Base-by-base conservation (phyloP, 2,329 filamentous ascomycete species). In the Fusarium secorum region DNA sequence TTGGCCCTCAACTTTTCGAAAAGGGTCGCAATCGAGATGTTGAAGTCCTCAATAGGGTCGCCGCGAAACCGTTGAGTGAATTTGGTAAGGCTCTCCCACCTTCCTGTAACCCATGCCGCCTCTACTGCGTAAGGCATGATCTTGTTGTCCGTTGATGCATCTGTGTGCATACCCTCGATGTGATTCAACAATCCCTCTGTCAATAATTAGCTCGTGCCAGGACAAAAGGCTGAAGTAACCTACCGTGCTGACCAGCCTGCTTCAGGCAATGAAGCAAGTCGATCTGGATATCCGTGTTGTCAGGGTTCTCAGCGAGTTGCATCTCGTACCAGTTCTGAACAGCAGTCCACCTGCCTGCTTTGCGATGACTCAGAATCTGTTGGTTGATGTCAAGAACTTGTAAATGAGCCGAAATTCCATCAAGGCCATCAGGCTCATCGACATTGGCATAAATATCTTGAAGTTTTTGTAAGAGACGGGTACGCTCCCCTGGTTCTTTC, bases 321-420 rank as follows among this genome's bases (percentile, higher is more conserved):
- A 97, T 90, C 78, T 99, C 95, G 79, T 98, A 98, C 96, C 97
- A 99, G 70, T 93, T 97, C 81, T 98, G 96, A 28, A 95, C 96
- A 55, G 95, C 93, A 20, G 93, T 91, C 95, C 96, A 99, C 68
- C 95, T 87, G 7, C 96, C 96, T 24, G 95, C 93, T 79, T 97
- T 98, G 62, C 93, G 90, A 81, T 99, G 94, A 75, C 97, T 94
- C 60, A 98, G 85, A 35, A 98, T 92, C 78, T 98, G 95, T 78
- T 98, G 95, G 66, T 97, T 93, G 53, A 98, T 91, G 72, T 97
- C 93, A n/a, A 98, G 84, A 15, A 94, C 89, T 64, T 92, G 91
- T 6, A 98, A 84, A 78, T 96, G 92, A 24, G 94, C 90, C 3
- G 95, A 97, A 66, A 99, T 95, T 5, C 96, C 96, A 78, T 98